These are phyloP conservation scores for Eleusine coracana DNA, from an alignment of 176 grass and related monocot species.

Conservation along the genomic window DNA sequence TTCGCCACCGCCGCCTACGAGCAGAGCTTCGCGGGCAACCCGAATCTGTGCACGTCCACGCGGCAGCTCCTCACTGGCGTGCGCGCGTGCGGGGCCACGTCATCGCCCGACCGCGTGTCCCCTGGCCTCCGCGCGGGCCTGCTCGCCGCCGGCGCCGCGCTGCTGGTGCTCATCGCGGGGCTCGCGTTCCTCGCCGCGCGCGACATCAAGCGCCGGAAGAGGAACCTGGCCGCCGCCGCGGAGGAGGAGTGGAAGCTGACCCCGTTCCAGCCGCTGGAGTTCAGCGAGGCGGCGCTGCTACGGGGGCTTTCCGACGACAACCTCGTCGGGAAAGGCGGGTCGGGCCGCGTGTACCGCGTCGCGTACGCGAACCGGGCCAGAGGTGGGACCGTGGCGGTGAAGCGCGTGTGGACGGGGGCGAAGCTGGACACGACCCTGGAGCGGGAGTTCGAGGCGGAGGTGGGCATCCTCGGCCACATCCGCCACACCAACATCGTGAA, in stretches of 20 bases:
- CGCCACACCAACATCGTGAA: slow-evolving; percentile 82
- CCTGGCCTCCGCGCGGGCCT: slow-evolving; percentile 48
- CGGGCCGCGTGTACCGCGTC: slow-evolving; percentile 70
- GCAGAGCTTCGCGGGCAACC: slow-evolving; percentile 66
- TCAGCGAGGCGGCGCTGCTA: slow-evolving; percentile 55
- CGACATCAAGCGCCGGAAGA: slow-evolving; percentile 50
- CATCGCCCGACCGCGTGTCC: slow-evolving; percentile 35
- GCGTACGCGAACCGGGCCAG: slow-evolving; percentile 31
- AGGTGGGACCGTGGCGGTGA: slow-evolving; percentile 67
- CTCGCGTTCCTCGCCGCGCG: slow-evolving; percentile 43
- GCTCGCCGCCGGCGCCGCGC: slow-evolving; percentile 41
- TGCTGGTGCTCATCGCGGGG: slow-evolving; percentile 40
- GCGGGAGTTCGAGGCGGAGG: slow-evolving; percentile 76
- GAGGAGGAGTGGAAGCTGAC: slow-evolving; percentile 77
- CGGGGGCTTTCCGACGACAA: slow-evolving; percentile 75
- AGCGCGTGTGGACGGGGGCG: slow-evolving; percentile 62
- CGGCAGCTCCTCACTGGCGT: slow-evolving; percentile 14
- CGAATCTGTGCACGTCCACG: slow-evolving; percentile 44
- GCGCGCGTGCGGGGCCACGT: slow-evolving; percentile 29
- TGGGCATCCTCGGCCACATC: slow-evolving; percentile 70
- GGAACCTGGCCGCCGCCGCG: slow-evolving; percentile 18
- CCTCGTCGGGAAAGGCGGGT: slow-evolving; percentile 71
- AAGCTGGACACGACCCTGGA: slow-evolving; percentile 55
- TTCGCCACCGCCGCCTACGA: slow-evolving; percentile 51
- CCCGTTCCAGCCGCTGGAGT: slow-evolving; percentile 69